Evolutionary conservation across 2,329 filamentous ascomycete genomes (phyloP).

Genomic region (Exophiala spinifera): DNA sequence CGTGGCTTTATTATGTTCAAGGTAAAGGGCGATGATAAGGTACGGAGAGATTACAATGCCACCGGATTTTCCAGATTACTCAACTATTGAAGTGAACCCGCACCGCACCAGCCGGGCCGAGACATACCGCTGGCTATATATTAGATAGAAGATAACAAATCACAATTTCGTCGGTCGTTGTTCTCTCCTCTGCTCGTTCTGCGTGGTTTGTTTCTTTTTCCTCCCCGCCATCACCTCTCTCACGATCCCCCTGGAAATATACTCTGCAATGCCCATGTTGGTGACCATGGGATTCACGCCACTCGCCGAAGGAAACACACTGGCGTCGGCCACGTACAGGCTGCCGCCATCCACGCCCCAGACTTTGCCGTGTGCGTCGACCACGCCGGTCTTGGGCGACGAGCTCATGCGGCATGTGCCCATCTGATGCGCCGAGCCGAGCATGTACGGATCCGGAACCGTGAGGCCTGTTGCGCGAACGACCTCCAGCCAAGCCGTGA

Average conservation of each 20-base stretch:
- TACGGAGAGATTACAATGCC: no score
- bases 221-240: not conserved
- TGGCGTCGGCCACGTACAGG: slow-evolving; percentile 49
- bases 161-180: not conserved
- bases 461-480: slow-evolving; percentile 47
- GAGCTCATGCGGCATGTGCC: slow-evolving; percentile 50
- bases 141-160: no score
- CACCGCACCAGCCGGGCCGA: no score
- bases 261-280: slow-evolving; percentile 51
- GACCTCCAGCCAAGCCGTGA: slow-evolving; percentile 55
- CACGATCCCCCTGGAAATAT: slow-evolving; percentile 41
- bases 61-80: no score
- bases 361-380: slow-evolving; percentile 45
- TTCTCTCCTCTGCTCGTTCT: slow-evolving; percentile 1
- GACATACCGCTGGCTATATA: no score
- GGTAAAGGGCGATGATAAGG: no score
- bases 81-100: no score
- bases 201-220: no score
- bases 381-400: slow-evolving; percentile 41
- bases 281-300: slow-evolving; percentile 54
- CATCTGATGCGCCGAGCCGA: slow-evolving; percentile 50
- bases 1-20: no score
- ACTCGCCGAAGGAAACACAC: slow-evolving; percentile 50
- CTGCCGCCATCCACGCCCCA: slow-evolving; percentile 46
- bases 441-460: slow-evolving; percentile 42